A percentile compares a stretch with the other conserved stretches of the same genome.
Evolutionary conservation across 2,329 filamentous ascomycete genomes (phyloP).

Genomic region (Colletotrichum melonis): DNA sequence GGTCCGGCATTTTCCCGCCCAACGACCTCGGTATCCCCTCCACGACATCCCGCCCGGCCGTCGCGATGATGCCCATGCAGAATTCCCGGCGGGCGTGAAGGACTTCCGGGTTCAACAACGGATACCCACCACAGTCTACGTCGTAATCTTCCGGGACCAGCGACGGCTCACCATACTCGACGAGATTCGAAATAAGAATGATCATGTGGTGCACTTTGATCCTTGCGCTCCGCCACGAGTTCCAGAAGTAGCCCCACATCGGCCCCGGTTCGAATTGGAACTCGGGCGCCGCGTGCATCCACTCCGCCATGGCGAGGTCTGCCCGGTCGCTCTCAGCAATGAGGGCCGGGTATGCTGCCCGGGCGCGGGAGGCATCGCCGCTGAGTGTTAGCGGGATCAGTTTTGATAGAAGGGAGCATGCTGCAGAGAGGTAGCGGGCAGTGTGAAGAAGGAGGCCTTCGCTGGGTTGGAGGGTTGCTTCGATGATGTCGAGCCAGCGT

Average conservation of each 20-base stretch:
- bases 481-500: slow-evolving; percentile 48
- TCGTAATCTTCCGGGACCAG: not conserved
- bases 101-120: slow-evolving; percentile 37
- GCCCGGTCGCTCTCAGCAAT: slow-evolving; percentile 42
- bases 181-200: slow-evolving; percentile 47
- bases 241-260: slow-evolving; percentile 43
- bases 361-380: slow-evolving; percentile 10
- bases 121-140: slow-evolving; percentile 21
- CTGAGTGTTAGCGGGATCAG: slow-evolving; percentile 13
- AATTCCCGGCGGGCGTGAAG: slow-evolving; percentile 43
- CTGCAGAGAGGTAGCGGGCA: slow-evolving; percentile 10
- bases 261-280: slow-evolving; percentile 35
- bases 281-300: slow-evolving; percentile 42
- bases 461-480: slow-evolving; percentile 4
- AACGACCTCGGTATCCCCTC: slow-evolving; percentile 41
- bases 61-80: slow-evolving; percentile 43
- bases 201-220: slow-evolving; percentile 50
- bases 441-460: slow-evolving; percentile 21
- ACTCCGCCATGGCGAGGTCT: slow-evolving; percentile 43
- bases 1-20: slow-evolving; percentile 39
- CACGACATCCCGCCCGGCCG: slow-evolving; percentile 44
- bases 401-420: slow-evolving; percentile 21
- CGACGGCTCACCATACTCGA: slow-evolving; percentile 44
- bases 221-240: slow-evolving; percentile 45
- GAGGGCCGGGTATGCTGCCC: slow-evolving; percentile 25